Conservation (phyloP, 805 yeast species). For the Danielozyma ontarioensis region DNA sequence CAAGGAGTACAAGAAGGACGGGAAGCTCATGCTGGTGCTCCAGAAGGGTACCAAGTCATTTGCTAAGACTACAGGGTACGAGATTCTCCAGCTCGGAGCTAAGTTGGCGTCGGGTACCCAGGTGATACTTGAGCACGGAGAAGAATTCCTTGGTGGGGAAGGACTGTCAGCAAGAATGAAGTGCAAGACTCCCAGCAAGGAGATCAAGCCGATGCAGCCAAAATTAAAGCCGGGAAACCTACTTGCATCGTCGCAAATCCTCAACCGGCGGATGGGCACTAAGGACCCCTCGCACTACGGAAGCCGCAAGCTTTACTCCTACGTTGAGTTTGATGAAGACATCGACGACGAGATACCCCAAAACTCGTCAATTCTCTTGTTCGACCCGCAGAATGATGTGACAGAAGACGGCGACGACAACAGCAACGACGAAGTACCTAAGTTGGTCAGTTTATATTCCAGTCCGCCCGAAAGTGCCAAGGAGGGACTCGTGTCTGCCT, state of each 20-base stretch:
- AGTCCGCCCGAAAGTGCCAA: slow-evolving; percentile 71
- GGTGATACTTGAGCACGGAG: slow-evolving; percentile 71
- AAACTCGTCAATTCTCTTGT: slow-evolving; percentile 18
- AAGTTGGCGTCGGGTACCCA: slow-evolving; percentile 88
- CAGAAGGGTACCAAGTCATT: slow-evolving; percentile 73
- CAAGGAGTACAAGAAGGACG: slow-evolving; percentile 69
- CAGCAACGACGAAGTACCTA: slow-evolving; percentile 27
- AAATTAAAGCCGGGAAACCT: slow-evolving; percentile 7
- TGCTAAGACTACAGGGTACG: slow-evolving; percentile 74
- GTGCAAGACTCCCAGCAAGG: not conserved
- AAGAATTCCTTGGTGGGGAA: slow-evolving; percentile 70
- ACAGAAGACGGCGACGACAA: slow-evolving; percentile 15
- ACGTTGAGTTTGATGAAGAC: slow-evolving; percentile 25
- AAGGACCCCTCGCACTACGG: slow-evolving; percentile 11
- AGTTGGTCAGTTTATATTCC: slow-evolving; percentile 66
- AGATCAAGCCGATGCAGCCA: too few relatives aligned
- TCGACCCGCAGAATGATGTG: slow-evolving; percentile 11
- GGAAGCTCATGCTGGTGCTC: slow-evolving; percentile 60
- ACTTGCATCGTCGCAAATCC: slow-evolving; percentile 22
- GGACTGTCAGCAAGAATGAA: slow-evolving; percentile 49
- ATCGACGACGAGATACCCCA: slow-evolving; percentile 16
- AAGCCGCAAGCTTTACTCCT: slow-evolving; percentile 22
- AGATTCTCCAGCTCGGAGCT: slow-evolving; percentile 74
- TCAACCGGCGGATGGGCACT: slow-evolving; percentile 13
- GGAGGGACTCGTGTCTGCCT: slow-evolving; percentile 75